These are phyloP conservation scores for Mortierella sp. DNA, from an alignment of 371 early-diverging fungal species.

Conservation along the genomic window DNA sequence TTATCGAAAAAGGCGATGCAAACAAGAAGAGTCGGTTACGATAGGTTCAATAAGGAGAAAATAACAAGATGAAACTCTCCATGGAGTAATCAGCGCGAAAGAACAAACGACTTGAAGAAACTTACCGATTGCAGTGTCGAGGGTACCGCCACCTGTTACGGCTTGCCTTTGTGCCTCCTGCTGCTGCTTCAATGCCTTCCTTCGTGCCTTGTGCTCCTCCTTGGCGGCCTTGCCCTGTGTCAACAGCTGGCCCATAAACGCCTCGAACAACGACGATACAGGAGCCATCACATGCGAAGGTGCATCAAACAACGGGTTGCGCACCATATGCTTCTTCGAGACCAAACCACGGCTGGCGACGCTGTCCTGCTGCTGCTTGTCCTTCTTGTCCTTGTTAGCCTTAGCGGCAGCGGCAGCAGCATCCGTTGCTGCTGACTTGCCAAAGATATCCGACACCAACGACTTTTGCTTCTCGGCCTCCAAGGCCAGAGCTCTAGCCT, in stretches of 20 bases:
- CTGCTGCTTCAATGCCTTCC: constrained; percentile 28
- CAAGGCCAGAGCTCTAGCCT: constrained; percentile 28
- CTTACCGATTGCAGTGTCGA: constrained; percentile 12
- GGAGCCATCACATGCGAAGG: constrained; percentile 58
- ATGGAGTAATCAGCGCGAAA: neutral
- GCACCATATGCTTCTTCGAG: constrained; percentile 51
- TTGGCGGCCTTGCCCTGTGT: constrained; percentile 34
- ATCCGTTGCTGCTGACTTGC: constrained; percentile 21
- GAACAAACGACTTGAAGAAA: neutral
- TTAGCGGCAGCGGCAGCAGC: constrained; percentile 14
- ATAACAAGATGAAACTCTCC: neutral
- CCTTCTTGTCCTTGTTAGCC: constrained; percentile 29
- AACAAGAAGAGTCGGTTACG: neutral
- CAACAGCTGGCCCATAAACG: constrained; percentile 56
- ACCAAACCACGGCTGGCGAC: constrained; percentile 19
- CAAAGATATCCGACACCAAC: constrained; percentile 47
- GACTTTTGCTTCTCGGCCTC: constrained; percentile 39
- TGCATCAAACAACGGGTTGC: constrained; percentile 55
- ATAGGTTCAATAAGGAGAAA: too few relatives aligned
- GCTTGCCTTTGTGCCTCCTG: constrained; percentile 14
- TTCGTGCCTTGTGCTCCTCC: constrained; percentile 39
- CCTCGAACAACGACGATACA: constrained; percentile 49
- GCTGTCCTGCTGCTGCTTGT: constrained; percentile 5
- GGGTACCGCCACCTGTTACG: neutral
- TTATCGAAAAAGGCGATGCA: neutral